These are phyloP conservation scores for Haplosporangium gracile DNA, from an alignment of 192 early-diverging fungal genomes.

Conservation along the genomic window DNA sequence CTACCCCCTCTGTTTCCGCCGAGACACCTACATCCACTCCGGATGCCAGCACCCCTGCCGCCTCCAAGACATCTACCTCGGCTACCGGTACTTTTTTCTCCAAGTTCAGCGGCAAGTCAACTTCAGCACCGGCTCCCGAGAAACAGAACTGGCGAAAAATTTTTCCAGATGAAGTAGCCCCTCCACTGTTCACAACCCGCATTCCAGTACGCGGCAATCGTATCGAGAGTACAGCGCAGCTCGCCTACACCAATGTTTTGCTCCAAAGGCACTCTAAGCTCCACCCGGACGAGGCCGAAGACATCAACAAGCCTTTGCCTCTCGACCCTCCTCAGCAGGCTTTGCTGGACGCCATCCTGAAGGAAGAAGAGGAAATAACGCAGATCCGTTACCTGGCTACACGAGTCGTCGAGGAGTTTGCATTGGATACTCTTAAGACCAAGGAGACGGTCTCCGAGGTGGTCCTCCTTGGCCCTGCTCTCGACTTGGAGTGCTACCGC, in stretches of 20 bases:
- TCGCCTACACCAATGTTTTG: background rate
- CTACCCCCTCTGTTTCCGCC: background rate
- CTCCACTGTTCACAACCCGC: background rate
- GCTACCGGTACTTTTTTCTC: background rate
- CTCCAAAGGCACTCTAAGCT: background rate
- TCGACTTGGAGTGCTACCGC: background rate
- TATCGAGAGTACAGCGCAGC: background rate
- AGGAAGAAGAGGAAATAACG: background rate
- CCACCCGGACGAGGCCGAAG: background rate
- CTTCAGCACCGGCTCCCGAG: background rate
- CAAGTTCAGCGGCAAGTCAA: background rate
- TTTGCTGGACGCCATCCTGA: background rate
- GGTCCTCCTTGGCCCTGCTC: conserved; percentile 3
- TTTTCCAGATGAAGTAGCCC: background rate
- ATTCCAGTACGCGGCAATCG: background rate
- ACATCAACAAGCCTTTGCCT: background rate
- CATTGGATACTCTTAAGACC: background rate
- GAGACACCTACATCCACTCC: no score
- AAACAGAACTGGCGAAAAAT: background rate
- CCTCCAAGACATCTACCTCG: background rate
- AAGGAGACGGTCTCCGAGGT: background rate
- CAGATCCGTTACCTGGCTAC: background rate
- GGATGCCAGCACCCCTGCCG: background rate
- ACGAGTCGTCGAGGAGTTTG: background rate
- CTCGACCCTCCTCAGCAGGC: background rate